Percentiles rank a stretch among this genome's conserved stretches.
Evolutionary conservation across 2,329 filamentous ascomycete genomes (phyloP).

Genomic region (Mycogone perniciosa): DNA sequence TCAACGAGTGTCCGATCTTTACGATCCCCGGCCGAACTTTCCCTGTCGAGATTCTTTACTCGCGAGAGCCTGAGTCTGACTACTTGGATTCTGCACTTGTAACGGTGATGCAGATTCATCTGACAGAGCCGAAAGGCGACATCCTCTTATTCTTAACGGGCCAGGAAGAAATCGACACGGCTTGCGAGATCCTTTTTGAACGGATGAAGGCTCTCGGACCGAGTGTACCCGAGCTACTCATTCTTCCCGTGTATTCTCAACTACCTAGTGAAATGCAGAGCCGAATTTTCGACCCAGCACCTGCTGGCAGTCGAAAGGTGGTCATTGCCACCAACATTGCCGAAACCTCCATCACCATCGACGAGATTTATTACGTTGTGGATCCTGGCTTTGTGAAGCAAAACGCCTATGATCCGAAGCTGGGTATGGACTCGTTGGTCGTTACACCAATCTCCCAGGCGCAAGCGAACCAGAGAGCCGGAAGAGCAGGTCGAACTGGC

Average conservation of each 20-base stretch:
- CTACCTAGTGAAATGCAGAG: conserved; percentile 91
- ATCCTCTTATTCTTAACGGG: conserved; percentile 96
- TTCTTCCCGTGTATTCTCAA: conserved; percentile 92
- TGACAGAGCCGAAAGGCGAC: conserved; percentile 86
- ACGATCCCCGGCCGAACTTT: conserved; percentile 92
- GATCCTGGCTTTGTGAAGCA: conserved; percentile 98
- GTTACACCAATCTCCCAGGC: conserved; percentile 96
- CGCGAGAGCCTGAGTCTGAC: conserved; percentile 87
- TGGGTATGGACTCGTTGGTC: conserved; percentile 94
- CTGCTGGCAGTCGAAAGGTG: conserved; percentile 79
- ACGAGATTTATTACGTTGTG: conserved; percentile 95
- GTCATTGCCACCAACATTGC: conserved; percentile 98
- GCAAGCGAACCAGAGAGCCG: conserved; percentile 89
- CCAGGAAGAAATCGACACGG: conserved; percentile 95
- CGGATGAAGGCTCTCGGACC: conserved; percentile 94
- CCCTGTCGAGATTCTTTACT: conserved; percentile 94
- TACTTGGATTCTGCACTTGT: conserved; percentile 92
- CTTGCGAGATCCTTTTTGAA: conserved; percentile 86
- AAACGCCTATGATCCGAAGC: conserved; percentile 91
- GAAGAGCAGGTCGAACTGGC: conserved; percentile 86
- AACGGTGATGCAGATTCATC: conserved; percentile 96
- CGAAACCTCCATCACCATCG: conserved; percentile 95
- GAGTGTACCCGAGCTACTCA: conserved; percentile 83
- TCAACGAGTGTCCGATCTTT: conserved; percentile 93
- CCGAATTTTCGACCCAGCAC: conserved; percentile 88